Conservation (phyloP, 75 land plant species). For the Picea glauca region DNA sequence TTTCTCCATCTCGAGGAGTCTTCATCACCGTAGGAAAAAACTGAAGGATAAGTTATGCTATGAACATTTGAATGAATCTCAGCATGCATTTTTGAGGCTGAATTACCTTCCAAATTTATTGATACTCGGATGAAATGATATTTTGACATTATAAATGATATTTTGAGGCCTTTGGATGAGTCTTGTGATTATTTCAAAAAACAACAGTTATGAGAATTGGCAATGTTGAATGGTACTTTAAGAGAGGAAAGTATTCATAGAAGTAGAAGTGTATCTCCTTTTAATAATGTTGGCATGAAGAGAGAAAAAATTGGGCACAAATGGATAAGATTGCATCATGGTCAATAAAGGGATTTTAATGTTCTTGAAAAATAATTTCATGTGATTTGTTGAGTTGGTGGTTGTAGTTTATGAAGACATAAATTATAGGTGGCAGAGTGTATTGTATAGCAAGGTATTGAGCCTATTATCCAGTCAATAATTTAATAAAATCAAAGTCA, state of each 20-base stretch:
- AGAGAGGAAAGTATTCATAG: constrained; percentile 36
- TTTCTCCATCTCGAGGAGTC: no score
- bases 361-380: not conserved
- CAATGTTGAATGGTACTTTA: no score
- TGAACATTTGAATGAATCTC: constrained; percentile 41
- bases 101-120: constrained; percentile 71
- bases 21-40: no score
- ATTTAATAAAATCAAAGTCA: no score
- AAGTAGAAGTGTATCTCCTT: constrained; percentile 75
- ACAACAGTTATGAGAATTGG: no score
- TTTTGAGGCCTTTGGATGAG: constrained; percentile 29
- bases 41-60: no score
- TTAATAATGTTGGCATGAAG: constrained; percentile 77
- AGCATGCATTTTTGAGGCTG: constrained; percentile 89
- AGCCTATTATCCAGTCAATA: no score
- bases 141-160: constrained; percentile 60
- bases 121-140: constrained; percentile 65
- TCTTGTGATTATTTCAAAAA: no score
- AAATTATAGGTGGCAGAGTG: no score
- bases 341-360: not conserved
- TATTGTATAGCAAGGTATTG: no score
- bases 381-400: constrained; percentile 4
- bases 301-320: constrained; percentile 79
- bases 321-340: not conserved
- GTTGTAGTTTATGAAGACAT: not conserved